These are phyloP conservation scores for Gnomoniopsis smithogilvyi DNA, from an alignment of 2,329 filamentous ascomycete genomes.

Conservation along the genomic window DNA sequence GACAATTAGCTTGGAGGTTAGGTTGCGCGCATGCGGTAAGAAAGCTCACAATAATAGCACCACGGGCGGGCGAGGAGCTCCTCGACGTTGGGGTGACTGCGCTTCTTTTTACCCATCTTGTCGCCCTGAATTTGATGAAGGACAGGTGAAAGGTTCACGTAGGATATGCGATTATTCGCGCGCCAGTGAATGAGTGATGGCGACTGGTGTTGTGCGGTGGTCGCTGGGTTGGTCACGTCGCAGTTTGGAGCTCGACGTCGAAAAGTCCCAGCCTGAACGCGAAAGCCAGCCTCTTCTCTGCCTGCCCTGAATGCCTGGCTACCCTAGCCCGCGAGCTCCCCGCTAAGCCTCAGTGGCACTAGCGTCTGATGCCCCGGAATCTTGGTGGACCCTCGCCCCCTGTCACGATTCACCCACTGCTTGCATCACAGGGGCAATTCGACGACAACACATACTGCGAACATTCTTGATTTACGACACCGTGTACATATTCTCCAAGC, in stretches of 20 bases:
- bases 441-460: no score
- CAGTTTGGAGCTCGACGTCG: conserved; percentile 6
- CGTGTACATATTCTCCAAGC: no score
- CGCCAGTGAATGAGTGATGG: neutral
- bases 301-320: neutral
- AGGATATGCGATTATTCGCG: neutral
- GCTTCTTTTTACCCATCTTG: conserved; percentile 86
- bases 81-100: conserved; percentile 79
- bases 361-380: conserved; percentile 1
- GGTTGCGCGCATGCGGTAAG: neutral
- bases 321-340: neutral
- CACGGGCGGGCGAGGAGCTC: conserved; percentile 84
- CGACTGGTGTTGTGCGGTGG: neutral
- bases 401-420: no score
- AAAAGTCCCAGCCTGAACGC: no score
- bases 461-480: no score
- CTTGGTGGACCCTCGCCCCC: no score
- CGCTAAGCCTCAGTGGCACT: conserved; percentile 1
- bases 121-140: neutral
- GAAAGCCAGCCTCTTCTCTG: neutral
- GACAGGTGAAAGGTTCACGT: neutral
- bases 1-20: neutral
- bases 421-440: no score
- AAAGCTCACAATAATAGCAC: conserved; percentile 87
- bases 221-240: no score